Evolutionary conservation across 164 flowering plant genomes (phyloP), one percentile per base, ranked within the genome.

Genomic region (Brasenia schreberi): DNA sequence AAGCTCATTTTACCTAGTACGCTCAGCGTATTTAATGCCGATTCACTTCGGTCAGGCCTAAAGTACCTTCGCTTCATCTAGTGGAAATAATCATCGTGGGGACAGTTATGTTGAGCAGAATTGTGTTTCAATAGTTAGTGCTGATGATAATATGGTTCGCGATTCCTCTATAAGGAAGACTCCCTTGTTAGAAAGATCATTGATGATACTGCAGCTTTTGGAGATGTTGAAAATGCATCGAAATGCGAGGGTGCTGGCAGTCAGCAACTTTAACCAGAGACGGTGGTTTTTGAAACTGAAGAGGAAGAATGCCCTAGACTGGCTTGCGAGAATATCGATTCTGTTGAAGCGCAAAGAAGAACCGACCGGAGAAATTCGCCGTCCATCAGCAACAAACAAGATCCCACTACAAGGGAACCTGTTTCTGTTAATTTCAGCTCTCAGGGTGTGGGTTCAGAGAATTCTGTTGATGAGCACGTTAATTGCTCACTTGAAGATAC

Each of bases 391-490:
- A 62, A 18, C 7, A 19, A 5, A 70, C 63, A 68, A 23, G 66
- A 43, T 65, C 16, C 14, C 14, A 10, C n/a, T 14, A n/a, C 49
- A 14, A 27, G 17, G 43, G 23, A 12, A 19, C 52, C 18, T 7
- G 18, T 43, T 18, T 23, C 19, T 42, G 16, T 17, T 43, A 16
- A 14, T 42, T 43, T 66, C 42, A 62, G 43, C 12, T 63, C 78
- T 66, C 70, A 19, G 9, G 77, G 68, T 18, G 63, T 42, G 4
- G 63, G 49, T 65, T 65, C 53, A 64, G 65, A 44, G n/a, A 58
- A 66, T 67, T 44, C 17, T 63, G 16, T 5, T 6, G 65, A 61
- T 69, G 72, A 78, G 70, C 65, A 62, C 67, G 66, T 61, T 18
- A 62, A 64, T 61, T 18, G 56, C 56, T 67, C 68, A 64, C 73